Base-by-base conservation (phyloP, 2,329 filamentous ascomycete species). In the Laburnicola sp. region DNA sequence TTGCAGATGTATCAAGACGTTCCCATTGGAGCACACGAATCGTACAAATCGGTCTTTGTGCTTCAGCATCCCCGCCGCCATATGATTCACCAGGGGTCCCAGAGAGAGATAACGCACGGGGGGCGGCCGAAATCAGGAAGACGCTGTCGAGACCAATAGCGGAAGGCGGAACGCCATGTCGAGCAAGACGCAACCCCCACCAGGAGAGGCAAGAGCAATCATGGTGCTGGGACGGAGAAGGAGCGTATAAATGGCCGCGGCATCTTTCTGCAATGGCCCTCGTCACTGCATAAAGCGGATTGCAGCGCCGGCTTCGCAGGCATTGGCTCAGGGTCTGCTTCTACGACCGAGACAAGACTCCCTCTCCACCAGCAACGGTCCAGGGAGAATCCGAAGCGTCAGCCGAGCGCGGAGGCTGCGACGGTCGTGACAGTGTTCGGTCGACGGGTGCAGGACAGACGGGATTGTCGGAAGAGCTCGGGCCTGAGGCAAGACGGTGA, bases 181-280 rank as follows among this genome's bases (percentile, higher is more conserved):
- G 54, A 52, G 59, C 34, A 58, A 22, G 56, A 66, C 70, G 70
- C 70, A 71, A 62, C 54, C 51, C 38, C 40, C 53, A 55, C 63
- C 64, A 64, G 58, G 61, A 69, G 51, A 50, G 70, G 68, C 60
- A 71, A 68, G 56, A 65, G 59, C 50, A 37, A 28, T 41, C 23
- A 34, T 23, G 53, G 45, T 47, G 58, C 54, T 54, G 65, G 46
- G 52, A 59, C 58, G 42, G 45, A 48, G 42, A 21, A 34, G 53
- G 52, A 59, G 49, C 60, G 68, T 72, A 72, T 72, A 72, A 72
- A 69, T 58, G 65, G 58, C 45, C 50, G 58, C 53, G 51, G 56
- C 48, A 62, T 58, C 66, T 62, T 63, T 62, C 59, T 45, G 58
- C 48, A 48, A 53, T 50, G 54, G 51, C 47, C 50, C 55, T 54